Conservation (phyloP, 2,329 filamentous ascomycete species). For the Aspergillus melleus region DNA sequence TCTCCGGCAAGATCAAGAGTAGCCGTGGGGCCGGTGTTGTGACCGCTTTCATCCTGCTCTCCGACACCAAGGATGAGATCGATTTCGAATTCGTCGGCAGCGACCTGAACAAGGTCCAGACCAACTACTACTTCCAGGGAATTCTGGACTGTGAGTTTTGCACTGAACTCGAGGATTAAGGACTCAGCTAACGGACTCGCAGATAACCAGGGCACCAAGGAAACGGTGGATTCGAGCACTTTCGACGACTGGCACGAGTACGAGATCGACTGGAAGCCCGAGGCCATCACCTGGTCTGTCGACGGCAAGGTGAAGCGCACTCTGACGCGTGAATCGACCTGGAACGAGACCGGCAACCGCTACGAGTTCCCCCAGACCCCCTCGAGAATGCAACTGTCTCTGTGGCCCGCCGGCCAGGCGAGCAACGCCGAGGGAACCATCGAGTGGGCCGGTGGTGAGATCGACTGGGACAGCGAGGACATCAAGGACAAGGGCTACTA, state of each 20-base stretch:
- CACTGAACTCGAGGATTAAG: background rate
- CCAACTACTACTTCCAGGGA: conserved; percentile 97
- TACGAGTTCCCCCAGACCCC: conserved; percentile 92
- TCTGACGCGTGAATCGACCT: conserved; percentile 71
- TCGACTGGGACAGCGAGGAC: conserved; percentile 81
- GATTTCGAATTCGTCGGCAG: conserved; percentile 93
- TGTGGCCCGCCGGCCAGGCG: conserved; percentile 88
- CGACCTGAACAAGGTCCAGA: conserved; percentile 76
- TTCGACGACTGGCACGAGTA: conserved; percentile 83
- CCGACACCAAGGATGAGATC: conserved; percentile 96
- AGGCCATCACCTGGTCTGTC: conserved; percentile 80
- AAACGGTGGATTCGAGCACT: conserved; percentile 63
- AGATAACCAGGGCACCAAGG: conserved; percentile 77
- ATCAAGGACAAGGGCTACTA: conserved; percentile 86
- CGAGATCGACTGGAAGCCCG: conserved; percentile 89
- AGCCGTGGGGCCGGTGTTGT: conserved; percentile 84
- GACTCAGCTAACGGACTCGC: background rate
- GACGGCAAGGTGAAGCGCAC: conserved; percentile 77
- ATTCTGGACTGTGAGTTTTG: conserved; percentile 76
- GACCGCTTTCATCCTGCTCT: conserved; percentile 94
- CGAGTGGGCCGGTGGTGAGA: conserved; percentile 84
- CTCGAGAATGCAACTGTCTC: conserved; percentile 83
- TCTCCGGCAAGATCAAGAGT: conserved; percentile 81
- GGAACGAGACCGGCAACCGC: conserved; percentile 77
- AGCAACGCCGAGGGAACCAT: conserved; percentile 82